These are phyloP conservation scores for Carallia brachiata DNA, from an alignment of 345 rosid genomes.

Conservation along the genomic window DNA sequence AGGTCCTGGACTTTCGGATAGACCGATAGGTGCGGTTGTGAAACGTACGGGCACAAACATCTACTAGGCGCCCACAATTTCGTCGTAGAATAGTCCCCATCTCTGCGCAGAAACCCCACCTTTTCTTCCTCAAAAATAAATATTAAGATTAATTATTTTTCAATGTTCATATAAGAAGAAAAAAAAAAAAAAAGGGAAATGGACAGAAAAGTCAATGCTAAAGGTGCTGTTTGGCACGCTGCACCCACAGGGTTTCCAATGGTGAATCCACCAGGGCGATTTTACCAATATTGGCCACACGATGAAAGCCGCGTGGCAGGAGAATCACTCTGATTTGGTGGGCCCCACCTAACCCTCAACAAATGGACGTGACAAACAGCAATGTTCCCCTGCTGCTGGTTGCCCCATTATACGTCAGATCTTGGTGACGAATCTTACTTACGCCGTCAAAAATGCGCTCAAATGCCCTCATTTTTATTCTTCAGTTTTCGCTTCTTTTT, in stretches of 20 bases:
- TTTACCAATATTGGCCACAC: background rate
- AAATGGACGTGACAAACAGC: background rate
- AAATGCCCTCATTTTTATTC: no score
- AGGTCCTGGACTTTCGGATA: no score
- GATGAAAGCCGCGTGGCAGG: slow-evolving; percentile 12
- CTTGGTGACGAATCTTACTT: background rate
- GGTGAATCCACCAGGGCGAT: background rate
- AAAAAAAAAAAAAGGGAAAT: background rate
- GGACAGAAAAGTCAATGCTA: slow-evolving; percentile 9
- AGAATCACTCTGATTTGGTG: background rate
- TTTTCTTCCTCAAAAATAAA: no score
- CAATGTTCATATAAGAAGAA: background rate
- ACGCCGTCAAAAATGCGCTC: slow-evolving; percentile 12
- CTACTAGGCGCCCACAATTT: no score
- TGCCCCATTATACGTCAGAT: background rate
- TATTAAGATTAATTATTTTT: no score
- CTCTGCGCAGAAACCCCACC: no score
- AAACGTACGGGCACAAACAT: no score
- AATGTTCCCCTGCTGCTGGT: background rate
- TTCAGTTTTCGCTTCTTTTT: background rate
- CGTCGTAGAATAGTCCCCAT: no score
- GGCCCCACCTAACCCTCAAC: background rate
- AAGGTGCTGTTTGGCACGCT: slow-evolving; percentile 17
- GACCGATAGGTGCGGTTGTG: no score
- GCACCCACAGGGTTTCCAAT: background rate